Percentiles rank a stretch among this genome's conserved stretches.
These are phyloP conservation scores for Orobanche coerulescens DNA, from an alignment of 257 asterid species.

Conservation along the genomic window DNA sequence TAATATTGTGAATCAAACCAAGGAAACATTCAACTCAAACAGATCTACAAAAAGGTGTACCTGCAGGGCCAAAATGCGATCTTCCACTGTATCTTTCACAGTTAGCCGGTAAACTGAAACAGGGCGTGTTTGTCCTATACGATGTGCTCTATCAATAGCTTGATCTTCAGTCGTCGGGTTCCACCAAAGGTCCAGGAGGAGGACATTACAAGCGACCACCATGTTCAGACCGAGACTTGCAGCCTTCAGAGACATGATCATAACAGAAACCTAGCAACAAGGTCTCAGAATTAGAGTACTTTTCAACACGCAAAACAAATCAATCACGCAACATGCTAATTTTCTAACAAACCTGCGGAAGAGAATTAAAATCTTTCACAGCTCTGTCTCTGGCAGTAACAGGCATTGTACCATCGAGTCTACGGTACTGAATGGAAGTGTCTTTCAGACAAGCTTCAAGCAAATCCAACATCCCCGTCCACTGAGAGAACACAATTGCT, in stretches of 20 bases:
- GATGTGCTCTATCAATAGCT: constrained; percentile 96
- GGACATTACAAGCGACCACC: constrained; percentile 93
- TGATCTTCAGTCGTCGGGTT: constrained; percentile 99
- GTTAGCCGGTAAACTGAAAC: constrained; percentile 88
- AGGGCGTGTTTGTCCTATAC: constrained; percentile 93
- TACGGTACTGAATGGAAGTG: constrained; percentile 64
- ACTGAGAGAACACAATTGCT: constrained; percentile 94
- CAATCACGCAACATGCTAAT: constrained; percentile 9
- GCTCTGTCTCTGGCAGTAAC: constrained; percentile 87
- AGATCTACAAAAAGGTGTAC: constrained; percentile 24
- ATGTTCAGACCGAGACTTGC: constrained; percentile 97
- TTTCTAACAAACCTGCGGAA: constrained; percentile 65
- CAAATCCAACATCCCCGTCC: constrained; percentile 98
- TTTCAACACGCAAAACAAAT: neutral
- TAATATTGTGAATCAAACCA: neutral
- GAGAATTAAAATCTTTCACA: constrained; percentile 82
- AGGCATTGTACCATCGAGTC: constrained; percentile 97
- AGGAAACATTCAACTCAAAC: neutral
- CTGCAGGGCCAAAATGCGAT: constrained; percentile 95
- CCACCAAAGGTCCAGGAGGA: constrained; percentile 99
- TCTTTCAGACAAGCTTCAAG: constrained; percentile 71
- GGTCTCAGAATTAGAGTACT: constrained; percentile 8
- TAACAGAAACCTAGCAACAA: constrained; percentile 63
- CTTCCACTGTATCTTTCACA: constrained; percentile 93
- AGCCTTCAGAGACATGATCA: constrained; percentile 96